phyloP scores from a whole-genome alignment of 1,139 yeast genomes.

The Pichia sp. region DNA sequence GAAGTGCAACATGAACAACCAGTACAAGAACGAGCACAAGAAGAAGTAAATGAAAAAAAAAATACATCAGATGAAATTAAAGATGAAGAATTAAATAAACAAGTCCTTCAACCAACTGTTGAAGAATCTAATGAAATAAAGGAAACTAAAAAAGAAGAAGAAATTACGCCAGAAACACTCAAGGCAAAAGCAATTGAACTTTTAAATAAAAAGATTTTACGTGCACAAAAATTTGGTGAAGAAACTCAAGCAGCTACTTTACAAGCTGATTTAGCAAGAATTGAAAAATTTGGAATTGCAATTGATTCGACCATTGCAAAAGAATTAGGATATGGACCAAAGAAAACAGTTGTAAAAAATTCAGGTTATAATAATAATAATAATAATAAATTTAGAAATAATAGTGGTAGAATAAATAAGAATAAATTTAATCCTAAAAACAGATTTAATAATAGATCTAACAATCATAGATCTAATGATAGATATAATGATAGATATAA shows the following conservation, averaged over 20 bases:
- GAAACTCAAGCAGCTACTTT: constrained; percentile 40
- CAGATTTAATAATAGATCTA: too few relatives aligned
- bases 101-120: too few relatives aligned
- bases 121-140: too few relatives aligned
- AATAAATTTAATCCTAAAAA: too few relatives aligned
- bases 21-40: constrained; percentile 9
- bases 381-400: not conserved
- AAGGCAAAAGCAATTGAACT: constrained; percentile 64
- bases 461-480: too few relatives aligned
- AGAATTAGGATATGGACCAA: constrained; percentile 48
- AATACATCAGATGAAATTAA: too few relatives aligned
- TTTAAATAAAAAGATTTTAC: constrained; percentile 57
- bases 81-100: too few relatives aligned
- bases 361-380: too few relatives aligned
- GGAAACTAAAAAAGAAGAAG: too few relatives aligned
- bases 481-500: not conserved
- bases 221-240: constrained; percentile 76
- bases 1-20: constrained; percentile 15
- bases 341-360: too few relatives aligned
- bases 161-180: constrained; percentile 60
- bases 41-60: too few relatives aligned
- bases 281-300: constrained; percentile 81
- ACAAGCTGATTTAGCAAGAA: constrained; percentile 59
- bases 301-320: constrained; percentile 59
- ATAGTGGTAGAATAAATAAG: constrained; percentile 1